These are phyloP conservation scores for Ophiostoma montium DNA, from an alignment of 2,329 filamentous ascomycete genomes.

Conservation along the genomic window DNA sequence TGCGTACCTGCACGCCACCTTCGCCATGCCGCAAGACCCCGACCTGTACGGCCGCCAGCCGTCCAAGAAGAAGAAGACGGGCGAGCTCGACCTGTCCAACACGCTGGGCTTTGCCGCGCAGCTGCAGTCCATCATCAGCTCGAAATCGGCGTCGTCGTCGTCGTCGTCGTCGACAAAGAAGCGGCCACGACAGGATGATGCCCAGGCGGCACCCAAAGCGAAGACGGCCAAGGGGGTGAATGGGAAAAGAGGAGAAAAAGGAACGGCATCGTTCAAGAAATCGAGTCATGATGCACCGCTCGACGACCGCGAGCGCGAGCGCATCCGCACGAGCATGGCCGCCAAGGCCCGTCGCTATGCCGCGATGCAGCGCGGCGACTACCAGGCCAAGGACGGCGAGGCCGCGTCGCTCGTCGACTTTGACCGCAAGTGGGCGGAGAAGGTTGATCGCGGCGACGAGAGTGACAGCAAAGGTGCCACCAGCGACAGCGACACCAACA, in stretches of 20 bases:
- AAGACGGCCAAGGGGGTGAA: background rate
- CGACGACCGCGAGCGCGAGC: conserved; percentile 52
- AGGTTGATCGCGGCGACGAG: conserved; percentile 32
- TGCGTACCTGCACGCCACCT: too few species aligned
- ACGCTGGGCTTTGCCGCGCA: conserved; percentile 80
- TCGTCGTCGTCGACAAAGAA: conserved; percentile 9
- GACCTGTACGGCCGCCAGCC: conserved; percentile 65
- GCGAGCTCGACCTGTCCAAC: conserved; percentile 53
- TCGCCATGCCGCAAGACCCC: conserved; percentile 48
- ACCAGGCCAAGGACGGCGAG: conserved; percentile 51
- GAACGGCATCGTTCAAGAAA: conserved; percentile 22
- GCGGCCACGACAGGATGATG: background rate
- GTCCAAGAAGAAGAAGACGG: conserved; percentile 51
- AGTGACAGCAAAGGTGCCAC: conserved; percentile 48
- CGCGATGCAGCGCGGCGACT: conserved; percentile 81
- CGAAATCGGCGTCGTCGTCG: conserved; percentile 18
- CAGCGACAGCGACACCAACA: conserved; percentile 34
- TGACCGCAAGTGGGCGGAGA: conserved; percentile 86
- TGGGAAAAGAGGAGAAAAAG: too few species aligned
- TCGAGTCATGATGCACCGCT: conserved; percentile 34
- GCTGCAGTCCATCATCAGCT: conserved; percentile 59
- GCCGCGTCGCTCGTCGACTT: conserved; percentile 73
- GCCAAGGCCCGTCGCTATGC: conserved; percentile 82
- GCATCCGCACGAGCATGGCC: conserved; percentile 70
- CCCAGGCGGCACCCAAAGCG: background rate